Conservation (phyloP, 306 rosid species). For the Sesbania bispinosa region DNA sequence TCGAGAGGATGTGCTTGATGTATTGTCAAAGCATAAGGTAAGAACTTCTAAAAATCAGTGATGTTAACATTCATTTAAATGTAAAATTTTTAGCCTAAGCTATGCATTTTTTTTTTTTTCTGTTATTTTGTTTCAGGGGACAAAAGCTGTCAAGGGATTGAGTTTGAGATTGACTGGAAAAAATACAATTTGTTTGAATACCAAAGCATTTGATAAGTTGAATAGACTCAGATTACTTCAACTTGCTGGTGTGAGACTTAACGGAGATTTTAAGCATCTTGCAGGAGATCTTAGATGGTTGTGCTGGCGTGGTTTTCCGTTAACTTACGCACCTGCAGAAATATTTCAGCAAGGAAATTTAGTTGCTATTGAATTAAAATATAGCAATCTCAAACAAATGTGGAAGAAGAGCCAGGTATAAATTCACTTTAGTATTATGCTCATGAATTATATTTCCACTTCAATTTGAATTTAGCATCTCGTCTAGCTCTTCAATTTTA, state of each 20-base stretch:
- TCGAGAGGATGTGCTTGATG: not conserved
- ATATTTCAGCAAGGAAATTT: not conserved
- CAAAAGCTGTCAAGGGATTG: conserved; percentile 18
- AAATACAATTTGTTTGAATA: not conserved
- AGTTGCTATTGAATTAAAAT: conserved; percentile 4
- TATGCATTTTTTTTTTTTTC: not conserved
- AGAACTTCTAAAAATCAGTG: not conserved
- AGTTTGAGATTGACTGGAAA: not conserved
- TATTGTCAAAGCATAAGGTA: not conserved
- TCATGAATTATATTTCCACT: not conserved
- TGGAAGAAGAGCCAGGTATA: conserved; percentile 17
- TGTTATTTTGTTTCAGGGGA: not conserved
- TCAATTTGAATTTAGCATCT: too few species aligned
- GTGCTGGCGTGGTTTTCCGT: not conserved
- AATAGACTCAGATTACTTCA: conserved; percentile 15
- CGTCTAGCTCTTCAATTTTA: too few species aligned
- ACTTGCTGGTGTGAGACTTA: too few species aligned
- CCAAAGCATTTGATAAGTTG: not conserved
- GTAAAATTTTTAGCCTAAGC: not conserved
- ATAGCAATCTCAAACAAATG: not conserved
- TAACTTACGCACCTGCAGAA: not conserved
- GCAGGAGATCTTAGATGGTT: not conserved
- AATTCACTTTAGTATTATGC: not conserved
- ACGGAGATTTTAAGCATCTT: not conserved
- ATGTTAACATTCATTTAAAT: not conserved